These are phyloP conservation scores for Grammothele lineata DNA, from an alignment of 768 basidiomycete genomes.

Conservation along the genomic window DNA sequence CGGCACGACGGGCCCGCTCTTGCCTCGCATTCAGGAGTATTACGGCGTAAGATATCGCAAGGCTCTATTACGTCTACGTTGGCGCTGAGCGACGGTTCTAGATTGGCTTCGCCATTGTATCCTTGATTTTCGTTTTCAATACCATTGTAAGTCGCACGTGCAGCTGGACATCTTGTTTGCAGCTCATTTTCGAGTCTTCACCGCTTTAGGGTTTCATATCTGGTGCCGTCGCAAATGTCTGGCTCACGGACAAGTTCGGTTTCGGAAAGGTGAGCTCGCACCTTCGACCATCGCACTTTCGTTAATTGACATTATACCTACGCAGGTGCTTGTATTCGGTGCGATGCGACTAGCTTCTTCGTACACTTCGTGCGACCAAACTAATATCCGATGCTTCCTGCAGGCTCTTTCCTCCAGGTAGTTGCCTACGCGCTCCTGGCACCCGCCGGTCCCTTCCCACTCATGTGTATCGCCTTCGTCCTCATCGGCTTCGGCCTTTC, in stretches of 20 bases:
- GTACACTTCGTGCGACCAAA: too few relatives aligned
- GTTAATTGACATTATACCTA: not conserved
- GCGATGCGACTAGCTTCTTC: too few relatives aligned
- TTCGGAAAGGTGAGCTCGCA: constrained; percentile 40
- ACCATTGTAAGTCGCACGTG: constrained; percentile 32
- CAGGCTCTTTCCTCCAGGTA: constrained; percentile 52
- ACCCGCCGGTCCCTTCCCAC: constrained; percentile 58
- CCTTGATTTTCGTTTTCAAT: constrained; percentile 54
- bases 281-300: too few relatives aligned
- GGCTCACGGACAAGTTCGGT: constrained; percentile 40
- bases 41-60: constrained; percentile 44
- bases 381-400: too few relatives aligned
- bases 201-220: constrained; percentile 47
- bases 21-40: constrained; percentile 64
- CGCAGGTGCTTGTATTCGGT: too few relatives aligned
- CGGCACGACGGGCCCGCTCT: constrained; percentile 65
- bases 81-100: constrained; percentile 13
- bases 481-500: constrained; percentile 46
- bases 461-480: constrained; percentile 47
- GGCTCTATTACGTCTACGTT: too few relatives aligned
- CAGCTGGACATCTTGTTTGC: not conserved
- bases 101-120: constrained; percentile 51
- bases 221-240: constrained; percentile 48
- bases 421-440: constrained; percentile 50
- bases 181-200: not conserved